Evolutionary conservation across 2,329 filamentous ascomycete genomes (phyloP).

Genomic region (Tothia fuscella): DNA sequence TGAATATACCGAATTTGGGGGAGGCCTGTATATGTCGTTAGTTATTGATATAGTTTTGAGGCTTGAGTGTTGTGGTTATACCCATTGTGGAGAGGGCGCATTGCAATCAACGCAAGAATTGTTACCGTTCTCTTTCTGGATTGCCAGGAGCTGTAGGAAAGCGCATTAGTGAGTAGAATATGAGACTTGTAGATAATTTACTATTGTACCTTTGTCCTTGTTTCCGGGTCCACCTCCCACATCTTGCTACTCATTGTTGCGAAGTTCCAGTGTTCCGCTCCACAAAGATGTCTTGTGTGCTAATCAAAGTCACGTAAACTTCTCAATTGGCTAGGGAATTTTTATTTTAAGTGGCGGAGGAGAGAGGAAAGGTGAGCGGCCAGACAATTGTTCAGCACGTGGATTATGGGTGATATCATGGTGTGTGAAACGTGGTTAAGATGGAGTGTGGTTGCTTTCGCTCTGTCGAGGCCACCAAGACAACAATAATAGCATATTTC

Average conservation of each 20-base stretch:
- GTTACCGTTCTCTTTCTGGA: slow-evolving; percentile 85
- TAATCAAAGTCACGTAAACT: too few species aligned
- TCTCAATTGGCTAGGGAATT: too few species aligned
- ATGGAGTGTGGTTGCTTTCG: too few species aligned
- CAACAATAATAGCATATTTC: too few species aligned
- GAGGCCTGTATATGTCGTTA: slow-evolving; percentile 40
- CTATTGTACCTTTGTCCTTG: slow-evolving; percentile 76
- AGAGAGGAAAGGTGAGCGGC: too few species aligned
- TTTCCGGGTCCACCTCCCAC: slow-evolving; percentile 99
- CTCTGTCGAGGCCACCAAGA: too few species aligned
- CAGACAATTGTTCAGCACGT: too few species aligned
- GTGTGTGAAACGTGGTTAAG: too few species aligned
- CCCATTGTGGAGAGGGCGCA: slow-evolving; percentile 96
- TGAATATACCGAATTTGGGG: slow-evolving; percentile 97
- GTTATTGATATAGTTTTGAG: background rate
- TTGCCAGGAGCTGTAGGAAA: slow-evolving; percentile 59
- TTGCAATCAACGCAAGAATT: slow-evolving; percentile 89
- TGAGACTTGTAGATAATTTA: background rate
- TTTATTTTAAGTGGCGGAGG: too few species aligned
- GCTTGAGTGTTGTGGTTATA: slow-evolving; percentile 29
- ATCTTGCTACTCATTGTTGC: slow-evolving; percentile 36
- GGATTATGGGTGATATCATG: too few species aligned
- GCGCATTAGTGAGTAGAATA: slow-evolving; percentile 10
- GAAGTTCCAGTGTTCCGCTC: too few species aligned
- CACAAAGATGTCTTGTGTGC: too few species aligned